phyloP scores from a whole-genome alignment of 1,284 basidiomycete species.

The Tilletiopsis washingtonensis region DNA sequence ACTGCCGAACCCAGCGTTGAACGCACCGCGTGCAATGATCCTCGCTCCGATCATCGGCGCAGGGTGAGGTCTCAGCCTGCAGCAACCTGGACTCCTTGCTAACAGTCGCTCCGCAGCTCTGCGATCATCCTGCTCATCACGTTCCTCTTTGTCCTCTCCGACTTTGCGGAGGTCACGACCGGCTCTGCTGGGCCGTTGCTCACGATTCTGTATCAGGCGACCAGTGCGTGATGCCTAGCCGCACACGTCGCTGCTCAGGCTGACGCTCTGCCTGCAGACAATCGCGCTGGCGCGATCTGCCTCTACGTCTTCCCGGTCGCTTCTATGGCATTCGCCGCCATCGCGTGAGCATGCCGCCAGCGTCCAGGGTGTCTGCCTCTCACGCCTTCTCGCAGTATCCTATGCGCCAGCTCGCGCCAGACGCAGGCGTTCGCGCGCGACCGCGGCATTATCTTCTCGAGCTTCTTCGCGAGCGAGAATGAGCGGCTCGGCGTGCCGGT shows the following conservation, averaged over 20 bases:
- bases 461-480: conserved; percentile 54
- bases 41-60: too few relatives aligned
- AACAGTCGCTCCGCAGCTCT: too few relatives aligned
- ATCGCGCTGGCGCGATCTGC: conserved; percentile 59
- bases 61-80: too few relatives aligned
- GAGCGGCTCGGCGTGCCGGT: conserved; percentile 41
- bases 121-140: conserved; percentile 62
- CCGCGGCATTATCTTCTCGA: conserved; percentile 58
- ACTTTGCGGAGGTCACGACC: conserved; percentile 55
- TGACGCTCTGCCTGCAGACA: conserved; percentile 28
- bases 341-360: too few relatives aligned
- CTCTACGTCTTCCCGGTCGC: conserved; percentile 49
- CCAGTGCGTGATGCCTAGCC: too few relatives aligned
- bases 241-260: too few relatives aligned
- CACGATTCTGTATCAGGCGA: conserved; percentile 60
- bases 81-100: too few relatives aligned
- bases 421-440: conserved; percentile 66
- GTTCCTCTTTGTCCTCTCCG: conserved; percentile 62
- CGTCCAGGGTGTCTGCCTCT: too few relatives aligned
- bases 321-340: conserved; percentile 47
- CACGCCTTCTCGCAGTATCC: too few relatives aligned
- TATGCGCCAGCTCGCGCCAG: conserved; percentile 59
- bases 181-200: conserved; percentile 60
- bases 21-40: conserved; percentile 58
- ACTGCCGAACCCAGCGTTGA: conserved; percentile 55